phyloP scores from a whole-genome alignment of 257 asterid species.

The Capsicum pubescens region DNA sequence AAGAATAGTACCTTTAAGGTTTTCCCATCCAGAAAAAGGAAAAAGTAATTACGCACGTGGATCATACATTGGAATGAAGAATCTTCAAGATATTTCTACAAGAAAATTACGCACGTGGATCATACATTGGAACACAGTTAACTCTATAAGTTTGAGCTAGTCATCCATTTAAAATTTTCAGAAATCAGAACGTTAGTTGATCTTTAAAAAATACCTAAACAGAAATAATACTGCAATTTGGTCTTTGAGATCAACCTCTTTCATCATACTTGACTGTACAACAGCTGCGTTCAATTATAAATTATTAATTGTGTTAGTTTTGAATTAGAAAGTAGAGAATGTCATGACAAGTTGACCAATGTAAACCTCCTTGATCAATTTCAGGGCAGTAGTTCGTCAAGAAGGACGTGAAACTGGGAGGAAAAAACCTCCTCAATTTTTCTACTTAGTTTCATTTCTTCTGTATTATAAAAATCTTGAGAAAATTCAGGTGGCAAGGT shows the following conservation, averaged over 20 bases:
- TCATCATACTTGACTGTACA: conserved; percentile 45
- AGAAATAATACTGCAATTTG: conserved; percentile 61
- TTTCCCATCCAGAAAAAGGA: neutral
- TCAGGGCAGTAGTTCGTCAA: too few species aligned
- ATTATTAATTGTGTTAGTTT: conserved; percentile 14
- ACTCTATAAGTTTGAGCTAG: neutral
- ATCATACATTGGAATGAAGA: conserved; percentile 69
- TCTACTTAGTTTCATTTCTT: conserved; percentile 37
- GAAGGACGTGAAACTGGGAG: too few species aligned
- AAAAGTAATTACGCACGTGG: neutral
- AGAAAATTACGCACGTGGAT: neutral
- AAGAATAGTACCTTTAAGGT: neutral
- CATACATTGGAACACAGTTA: conserved; percentile 12
- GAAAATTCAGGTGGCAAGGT: conserved; percentile 38
- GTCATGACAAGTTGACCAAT: too few species aligned
- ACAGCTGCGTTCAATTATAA: conserved; percentile 37
- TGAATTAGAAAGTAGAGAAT: neutral
- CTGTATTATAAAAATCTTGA: conserved; percentile 42
- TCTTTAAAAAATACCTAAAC: neutral
- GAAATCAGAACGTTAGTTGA: neutral
- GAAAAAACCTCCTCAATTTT: conserved; percentile 39
- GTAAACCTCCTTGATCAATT: too few species aligned
- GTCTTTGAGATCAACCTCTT: conserved; percentile 55
- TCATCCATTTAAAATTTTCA: conserved; percentile 4
- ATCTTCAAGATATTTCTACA: conserved; percentile 54